phyloP scores from a whole-genome alignment of 1,284 basidiomycete genomes.

The Porogramme epimiltina region DNA sequence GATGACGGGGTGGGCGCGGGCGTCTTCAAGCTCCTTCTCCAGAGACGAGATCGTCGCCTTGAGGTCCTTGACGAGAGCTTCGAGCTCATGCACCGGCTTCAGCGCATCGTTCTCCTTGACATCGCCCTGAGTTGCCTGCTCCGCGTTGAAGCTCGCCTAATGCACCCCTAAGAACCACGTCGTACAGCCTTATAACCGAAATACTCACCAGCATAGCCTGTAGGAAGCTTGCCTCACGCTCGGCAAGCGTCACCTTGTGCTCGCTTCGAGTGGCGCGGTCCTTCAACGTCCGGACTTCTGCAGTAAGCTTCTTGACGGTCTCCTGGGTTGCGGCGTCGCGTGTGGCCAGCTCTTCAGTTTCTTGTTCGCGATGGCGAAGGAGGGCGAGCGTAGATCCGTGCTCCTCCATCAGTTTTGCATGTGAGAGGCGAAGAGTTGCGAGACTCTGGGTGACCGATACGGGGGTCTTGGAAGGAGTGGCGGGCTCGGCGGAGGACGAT shows the following conservation, averaged over 20 bases:
- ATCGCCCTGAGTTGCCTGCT: conserved; percentile 42
- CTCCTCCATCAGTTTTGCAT: conserved; percentile 65
- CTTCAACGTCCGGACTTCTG: conserved; percentile 40
- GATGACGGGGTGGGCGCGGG: conserved; percentile 36
- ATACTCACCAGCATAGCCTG: conserved; percentile 60
- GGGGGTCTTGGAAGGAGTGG: conserved; percentile 47
- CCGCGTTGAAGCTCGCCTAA: conserved; percentile 64
- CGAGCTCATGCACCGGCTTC: conserved; percentile 57
- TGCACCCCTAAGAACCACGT: neutral
- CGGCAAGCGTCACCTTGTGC: conserved; percentile 46
- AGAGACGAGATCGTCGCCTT: conserved; percentile 49
- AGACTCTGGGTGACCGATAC: conserved; percentile 56
- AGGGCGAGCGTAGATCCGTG: conserved; percentile 56
- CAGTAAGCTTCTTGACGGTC: conserved; percentile 37
- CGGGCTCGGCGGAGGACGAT: conserved; percentile 33
- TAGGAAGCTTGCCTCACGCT: conserved; percentile 64
- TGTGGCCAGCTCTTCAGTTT: conserved; percentile 43
- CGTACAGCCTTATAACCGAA: neutral
- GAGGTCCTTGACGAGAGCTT: conserved; percentile 56
- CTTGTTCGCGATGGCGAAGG: conserved; percentile 51
- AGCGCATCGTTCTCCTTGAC: conserved; percentile 37
- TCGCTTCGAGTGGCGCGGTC: conserved; percentile 49
- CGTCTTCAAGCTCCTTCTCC: conserved; percentile 42
- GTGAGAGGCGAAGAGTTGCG: conserved; percentile 55
- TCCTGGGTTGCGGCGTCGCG: conserved; percentile 39